These are phyloP conservation scores for Camelina sativa DNA, from an alignment of 345 rosid genomes.

Conservation along the genomic window DNA sequence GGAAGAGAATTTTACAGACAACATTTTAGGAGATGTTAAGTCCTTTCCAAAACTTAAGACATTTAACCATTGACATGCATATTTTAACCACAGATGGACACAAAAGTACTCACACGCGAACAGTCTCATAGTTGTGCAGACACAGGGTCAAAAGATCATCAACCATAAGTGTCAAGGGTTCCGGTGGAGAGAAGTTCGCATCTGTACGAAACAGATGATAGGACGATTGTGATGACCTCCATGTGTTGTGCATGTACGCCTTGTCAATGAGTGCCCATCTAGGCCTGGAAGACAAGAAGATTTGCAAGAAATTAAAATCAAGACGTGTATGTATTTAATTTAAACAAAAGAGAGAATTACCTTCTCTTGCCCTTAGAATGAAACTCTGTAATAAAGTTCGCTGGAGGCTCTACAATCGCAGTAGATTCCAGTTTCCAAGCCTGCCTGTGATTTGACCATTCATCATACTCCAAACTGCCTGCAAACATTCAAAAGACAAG, in stretches of 20 bases:
- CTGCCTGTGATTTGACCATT: conserved; percentile 97
- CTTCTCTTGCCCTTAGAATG: conserved; percentile 93
- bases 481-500: conserved; percentile 27
- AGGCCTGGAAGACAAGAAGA: conserved; percentile 66
- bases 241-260: conserved; percentile 92
- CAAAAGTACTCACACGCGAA: conserved; percentile 75
- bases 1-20: conserved; percentile 16
- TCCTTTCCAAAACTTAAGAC: conserved; percentile 20
- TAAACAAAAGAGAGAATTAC: conserved; percentile 45
- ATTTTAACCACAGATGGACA: conserved; percentile 15
- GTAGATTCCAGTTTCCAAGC: conserved; percentile 99
- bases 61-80: conserved; percentile 28
- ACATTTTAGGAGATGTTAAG: conserved; percentile 5
- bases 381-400: conserved; percentile 81
- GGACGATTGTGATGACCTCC: conserved; percentile 97
- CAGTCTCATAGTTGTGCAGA: conserved; percentile 94
- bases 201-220: conserved; percentile 83
- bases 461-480: conserved; percentile 96
- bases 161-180: conserved; percentile 64
- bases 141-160: conserved; percentile 88
- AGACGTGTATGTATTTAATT: conserved; percentile 13
- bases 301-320: conserved; percentile 6
- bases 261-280: conserved; percentile 97
- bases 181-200: conserved; percentile 79
- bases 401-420: conserved; percentile 92